Evolutionary conservation across 305 asterid genomes (phyloP).

Genomic region (Stenogyne calaminthoides): DNA sequence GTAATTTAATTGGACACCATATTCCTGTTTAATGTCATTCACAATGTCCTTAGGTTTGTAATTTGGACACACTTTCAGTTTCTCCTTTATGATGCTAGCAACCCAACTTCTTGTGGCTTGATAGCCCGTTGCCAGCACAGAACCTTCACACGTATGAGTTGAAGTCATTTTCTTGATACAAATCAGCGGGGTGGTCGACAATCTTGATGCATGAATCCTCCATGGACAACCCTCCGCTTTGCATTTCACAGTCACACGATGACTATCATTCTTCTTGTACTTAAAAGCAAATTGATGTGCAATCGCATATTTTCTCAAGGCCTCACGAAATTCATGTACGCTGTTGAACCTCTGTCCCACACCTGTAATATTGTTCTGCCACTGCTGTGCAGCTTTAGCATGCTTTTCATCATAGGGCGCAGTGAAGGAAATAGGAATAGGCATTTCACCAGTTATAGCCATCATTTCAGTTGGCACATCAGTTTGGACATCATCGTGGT

Average conservation of each 20-base stretch:
- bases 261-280: conserved; percentile 96
- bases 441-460: conserved; percentile 51
- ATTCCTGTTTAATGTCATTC: conserved; percentile 85
- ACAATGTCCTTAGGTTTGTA: conserved; percentile 98
- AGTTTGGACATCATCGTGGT: conserved; percentile 48
- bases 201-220: conserved; percentile 96
- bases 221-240: conserved; percentile 96
- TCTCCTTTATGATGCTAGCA: conserved; percentile 96
- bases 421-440: conserved; percentile 49
- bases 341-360: conserved; percentile 97
- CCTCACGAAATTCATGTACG: conserved; percentile 95
- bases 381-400: conserved; percentile 77
- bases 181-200: conserved; percentile 90
- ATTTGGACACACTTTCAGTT: conserved; percentile 75
- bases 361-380: conserved; percentile 90
- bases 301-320: conserved; percentile 84
- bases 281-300: conserved; percentile 92
- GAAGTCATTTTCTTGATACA: conserved; percentile 95
- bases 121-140: conserved; percentile 61
- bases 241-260: conserved; percentile 97
- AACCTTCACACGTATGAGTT: conserved; percentile 89
- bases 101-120: conserved; percentile 98
- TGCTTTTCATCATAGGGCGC: conserved; percentile 64
- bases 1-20: conserved; percentile 87
- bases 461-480: conserved; percentile 54